Evolutionary conservation across 106 monocot species (phyloP).

Genomic region (Dioscorea zingiberensis): DNA sequence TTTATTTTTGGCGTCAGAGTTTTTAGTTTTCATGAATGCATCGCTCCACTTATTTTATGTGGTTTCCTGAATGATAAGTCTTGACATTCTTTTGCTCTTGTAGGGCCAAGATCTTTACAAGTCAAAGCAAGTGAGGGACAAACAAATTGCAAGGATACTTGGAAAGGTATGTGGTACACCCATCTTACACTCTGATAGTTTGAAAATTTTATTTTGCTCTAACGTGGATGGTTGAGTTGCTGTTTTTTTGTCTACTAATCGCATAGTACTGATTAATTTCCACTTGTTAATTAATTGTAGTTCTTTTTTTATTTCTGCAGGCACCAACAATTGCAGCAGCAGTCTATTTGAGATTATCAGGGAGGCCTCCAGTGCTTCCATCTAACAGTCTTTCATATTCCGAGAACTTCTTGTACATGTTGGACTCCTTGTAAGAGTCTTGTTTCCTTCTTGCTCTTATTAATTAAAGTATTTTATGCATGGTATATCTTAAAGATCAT

Average conservation of each 20-base stretch:
- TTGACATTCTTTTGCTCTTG: constrained; percentile 10
- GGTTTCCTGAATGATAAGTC: too few relatives aligned
- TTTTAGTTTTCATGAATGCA: too few relatives aligned
- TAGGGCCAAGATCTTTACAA: constrained; percentile 95
- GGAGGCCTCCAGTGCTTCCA: constrained; percentile 86
- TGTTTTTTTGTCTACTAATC: too few relatives aligned
- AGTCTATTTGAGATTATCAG: constrained; percentile 82
- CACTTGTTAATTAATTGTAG: neutral
- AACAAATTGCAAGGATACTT: constrained; percentile 84
- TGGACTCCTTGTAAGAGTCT: constrained; percentile 87
- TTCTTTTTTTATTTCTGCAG: constrained; percentile 31
- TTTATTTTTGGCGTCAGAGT: too few relatives aligned
- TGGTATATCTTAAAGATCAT: too few relatives aligned
- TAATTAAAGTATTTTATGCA: neutral
- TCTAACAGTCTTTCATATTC: constrained; percentile 85
- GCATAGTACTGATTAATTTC: too few relatives aligned
- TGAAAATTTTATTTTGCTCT: neutral
- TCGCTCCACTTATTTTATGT: too few relatives aligned
- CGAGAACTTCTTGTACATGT: constrained; percentile 94
- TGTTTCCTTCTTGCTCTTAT: neutral
- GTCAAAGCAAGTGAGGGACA: constrained; percentile 78
- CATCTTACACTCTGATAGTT: neutral
- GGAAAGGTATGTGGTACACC: constrained; percentile 56
- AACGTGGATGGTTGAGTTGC: too few relatives aligned
- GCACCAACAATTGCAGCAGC: constrained; percentile 96